phyloP scores from a whole-genome alignment of 805 yeast species.

The Candida argentea region DNA sequence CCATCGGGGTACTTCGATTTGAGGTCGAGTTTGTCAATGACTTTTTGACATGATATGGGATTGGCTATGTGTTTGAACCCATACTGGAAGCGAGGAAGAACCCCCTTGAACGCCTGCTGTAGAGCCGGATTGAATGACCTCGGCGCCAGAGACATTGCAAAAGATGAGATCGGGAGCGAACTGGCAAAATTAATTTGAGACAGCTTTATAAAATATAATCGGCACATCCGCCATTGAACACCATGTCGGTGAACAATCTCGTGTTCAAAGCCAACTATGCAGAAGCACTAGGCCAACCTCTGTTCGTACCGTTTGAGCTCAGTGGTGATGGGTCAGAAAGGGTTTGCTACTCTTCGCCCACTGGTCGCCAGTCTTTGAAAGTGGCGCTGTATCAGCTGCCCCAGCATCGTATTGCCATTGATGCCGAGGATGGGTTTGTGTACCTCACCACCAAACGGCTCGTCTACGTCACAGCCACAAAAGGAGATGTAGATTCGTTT shows the following conservation, averaged over 20 bases:
- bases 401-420: constrained; percentile 12
- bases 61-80: constrained; percentile 14
- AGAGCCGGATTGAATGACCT: constrained; percentile 20
- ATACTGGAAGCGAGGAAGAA: constrained; percentile 14
- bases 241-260: constrained; percentile 21
- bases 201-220: background rate
- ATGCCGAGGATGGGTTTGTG: constrained; percentile 27
- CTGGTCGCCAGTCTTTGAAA: constrained; percentile 20
- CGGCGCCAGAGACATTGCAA: background rate
- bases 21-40: constrained; percentile 40
- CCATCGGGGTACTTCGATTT: constrained; percentile 25
- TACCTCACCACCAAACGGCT: constrained; percentile 34
- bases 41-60: constrained; percentile 17
- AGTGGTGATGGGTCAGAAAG: constrained; percentile 11
- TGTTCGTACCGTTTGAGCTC: constrained; percentile 11
- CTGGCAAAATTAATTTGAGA: too few relatives aligned
- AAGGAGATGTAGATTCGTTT: constrained; percentile 35
- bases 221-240: background rate
- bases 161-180: background rate
- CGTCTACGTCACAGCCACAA: constrained; percentile 26
- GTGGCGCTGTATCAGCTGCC: constrained; percentile 12
- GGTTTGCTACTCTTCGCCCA: constrained; percentile 7
- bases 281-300: constrained; percentile 2
- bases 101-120: constrained; percentile 11
- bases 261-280: constrained; percentile 9